A percentile compares a stretch with the other conserved stretches of the same genome.
These are phyloP conservation scores for Rhododendron vialii DNA, from an alignment of 148 eudicot genomes.

Conservation along the genomic window DNA sequence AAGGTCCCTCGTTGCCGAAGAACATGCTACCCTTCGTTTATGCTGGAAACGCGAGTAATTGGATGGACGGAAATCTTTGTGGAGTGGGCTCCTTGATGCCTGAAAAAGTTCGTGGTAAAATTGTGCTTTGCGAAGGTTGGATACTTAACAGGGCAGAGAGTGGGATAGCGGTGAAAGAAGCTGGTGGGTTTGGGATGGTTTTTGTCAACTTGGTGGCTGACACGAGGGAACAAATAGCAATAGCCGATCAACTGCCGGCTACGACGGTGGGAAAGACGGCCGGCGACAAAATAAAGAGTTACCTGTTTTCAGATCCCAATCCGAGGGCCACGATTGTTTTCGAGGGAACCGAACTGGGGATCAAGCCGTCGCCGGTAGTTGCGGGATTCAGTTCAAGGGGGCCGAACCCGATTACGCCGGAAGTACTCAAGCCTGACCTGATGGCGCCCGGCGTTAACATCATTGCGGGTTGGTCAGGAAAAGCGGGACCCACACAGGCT, in stretches of 20 bases:
- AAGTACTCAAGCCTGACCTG: neutral
- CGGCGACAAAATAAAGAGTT: neutral
- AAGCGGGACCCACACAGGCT: neutral
- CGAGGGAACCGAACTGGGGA: neutral
- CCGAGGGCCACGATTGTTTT: neutral
- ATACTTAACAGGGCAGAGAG: neutral
- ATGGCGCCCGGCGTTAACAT: neutral
- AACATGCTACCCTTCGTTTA: neutral
- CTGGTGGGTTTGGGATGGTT: neutral
- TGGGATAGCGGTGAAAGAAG: neutral
- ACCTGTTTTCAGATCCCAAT: neutral
- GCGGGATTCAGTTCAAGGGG: neutral
- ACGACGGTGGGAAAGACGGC: neutral
- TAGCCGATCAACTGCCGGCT: neutral
- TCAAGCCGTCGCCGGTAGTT: neutral
- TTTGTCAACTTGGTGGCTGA: neutral
- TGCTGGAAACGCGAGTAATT: neutral
- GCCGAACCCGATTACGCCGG: neutral
- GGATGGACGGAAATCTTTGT: too few relatives aligned
- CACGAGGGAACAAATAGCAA: neutral
- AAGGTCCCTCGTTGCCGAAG: neutral
- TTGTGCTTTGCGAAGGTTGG: constrained; percentile 11
- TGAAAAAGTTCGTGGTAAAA: neutral
- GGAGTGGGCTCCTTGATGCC: neutral
- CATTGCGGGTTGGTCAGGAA: neutral